Percentiles rank a stretch among this genome's conserved stretches.
Conservation (phyloP, 768 basidiomycete genomes). For the Rhizopogon salebrosus region DNA sequence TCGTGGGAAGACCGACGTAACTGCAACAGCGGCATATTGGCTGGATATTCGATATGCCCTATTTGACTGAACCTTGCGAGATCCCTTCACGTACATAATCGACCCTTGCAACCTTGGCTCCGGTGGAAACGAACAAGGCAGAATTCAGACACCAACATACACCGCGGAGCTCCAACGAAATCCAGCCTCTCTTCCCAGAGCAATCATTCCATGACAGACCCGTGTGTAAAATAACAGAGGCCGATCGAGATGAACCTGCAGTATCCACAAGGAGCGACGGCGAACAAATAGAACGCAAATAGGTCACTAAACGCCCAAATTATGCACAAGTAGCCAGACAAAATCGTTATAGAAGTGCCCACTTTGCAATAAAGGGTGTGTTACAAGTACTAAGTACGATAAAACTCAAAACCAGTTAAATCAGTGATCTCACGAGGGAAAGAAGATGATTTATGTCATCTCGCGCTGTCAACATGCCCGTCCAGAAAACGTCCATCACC, state of each 20-base stretch:
- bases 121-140: not conserved
- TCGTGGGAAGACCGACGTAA: conserved; percentile 20
- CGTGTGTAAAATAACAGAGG: not conserved
- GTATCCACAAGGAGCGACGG: too few species aligned
- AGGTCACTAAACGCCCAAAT: too few species aligned
- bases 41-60: not conserved
- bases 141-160: too few species aligned
- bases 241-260: too few species aligned
- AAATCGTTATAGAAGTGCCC: not conserved
- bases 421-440: not conserved
- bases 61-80: not conserved
- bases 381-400: not conserved
- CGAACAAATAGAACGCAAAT: too few species aligned
- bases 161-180: not conserved
- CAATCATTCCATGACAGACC: not conserved
- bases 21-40: not conserved
- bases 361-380: not conserved
- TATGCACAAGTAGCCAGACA: too few species aligned
- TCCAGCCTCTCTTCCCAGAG: conserved; percentile 2
- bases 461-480: conserved; percentile 2
- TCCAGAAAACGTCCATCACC: conserved; percentile 4
- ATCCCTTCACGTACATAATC: not conserved
- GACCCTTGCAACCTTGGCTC: not conserved
- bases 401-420: not conserved
- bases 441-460: not conserved